These are phyloP conservation scores for Prunus yedoensis DNA, from an alignment of 331 rosid genomes.

Conservation along the genomic window DNA sequence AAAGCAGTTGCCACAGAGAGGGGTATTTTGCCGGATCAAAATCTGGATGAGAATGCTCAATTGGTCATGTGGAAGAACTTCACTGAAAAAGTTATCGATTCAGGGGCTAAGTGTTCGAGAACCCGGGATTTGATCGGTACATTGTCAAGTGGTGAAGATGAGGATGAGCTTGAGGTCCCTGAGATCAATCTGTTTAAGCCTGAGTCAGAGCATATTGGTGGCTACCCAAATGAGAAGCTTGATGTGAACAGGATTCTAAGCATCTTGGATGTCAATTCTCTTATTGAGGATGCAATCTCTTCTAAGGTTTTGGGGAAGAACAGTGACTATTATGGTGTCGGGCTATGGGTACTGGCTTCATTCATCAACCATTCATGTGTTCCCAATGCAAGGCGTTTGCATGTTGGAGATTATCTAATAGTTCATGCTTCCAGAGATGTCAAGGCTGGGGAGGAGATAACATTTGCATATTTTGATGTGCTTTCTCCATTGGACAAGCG, in stretches of 20 bases:
- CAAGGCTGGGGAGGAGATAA: conserved; percentile 79
- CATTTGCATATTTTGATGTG: conserved; percentile 65
- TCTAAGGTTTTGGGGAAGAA: conserved; percentile 71
- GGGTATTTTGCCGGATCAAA: conserved; percentile 60
- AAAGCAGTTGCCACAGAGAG: conserved; percentile 75
- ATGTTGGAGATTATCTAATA: conserved; percentile 69
- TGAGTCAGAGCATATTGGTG: conserved; percentile 22
- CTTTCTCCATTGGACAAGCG: conserved; percentile 49
- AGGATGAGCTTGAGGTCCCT: conserved; percentile 60
- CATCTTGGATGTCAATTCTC: conserved; percentile 76
- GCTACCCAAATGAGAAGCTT: conserved; percentile 19
- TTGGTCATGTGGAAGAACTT: conserved; percentile 89
- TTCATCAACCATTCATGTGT: conserved; percentile 81
- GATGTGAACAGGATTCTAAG: conserved; percentile 53
- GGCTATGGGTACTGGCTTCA: conserved; percentile 76
- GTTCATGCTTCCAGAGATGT: conserved; percentile 84
- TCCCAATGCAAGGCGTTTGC: conserved; percentile 75
- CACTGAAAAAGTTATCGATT: conserved; percentile 49
- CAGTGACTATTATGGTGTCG: conserved; percentile 70
- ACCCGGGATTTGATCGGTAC: conserved; percentile 44
- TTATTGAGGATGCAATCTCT: conserved; percentile 64
- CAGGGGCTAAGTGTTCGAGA: conserved; percentile 38
- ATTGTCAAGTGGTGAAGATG: conserved; percentile 71
- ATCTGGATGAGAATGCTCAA: conserved; percentile 67
- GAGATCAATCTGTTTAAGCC: conserved; percentile 56